Base-by-base conservation (phyloP, 2,329 filamentous ascomycete genomes). In the Seiridium cupressi region DNA sequence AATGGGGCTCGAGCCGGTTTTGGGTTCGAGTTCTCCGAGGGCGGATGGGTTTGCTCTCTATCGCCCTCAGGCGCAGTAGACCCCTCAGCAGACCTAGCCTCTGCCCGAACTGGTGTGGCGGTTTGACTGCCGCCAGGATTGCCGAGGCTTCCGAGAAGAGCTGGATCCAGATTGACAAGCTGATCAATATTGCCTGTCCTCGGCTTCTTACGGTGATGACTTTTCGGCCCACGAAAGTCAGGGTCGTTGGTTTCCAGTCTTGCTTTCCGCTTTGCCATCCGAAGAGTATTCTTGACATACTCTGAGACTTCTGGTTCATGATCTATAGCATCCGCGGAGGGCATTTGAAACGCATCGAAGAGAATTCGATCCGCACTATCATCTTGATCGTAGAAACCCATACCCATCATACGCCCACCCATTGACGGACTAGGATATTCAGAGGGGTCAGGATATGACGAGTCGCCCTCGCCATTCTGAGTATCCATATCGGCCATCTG, bases 311-410 rank as follows among this genome's bases (percentile, higher is more conserved):
- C 77, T 2, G 78, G 74, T 55, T 83, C 77, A 7, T 73, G 68
- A 40, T 71, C 67, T 57, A 84, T 66, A 9, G 72, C 70, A 3
- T 82, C 80, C 3, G 76, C 74, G 10, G 79, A 73, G 4, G 84
- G 84, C 35, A 77, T 76, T 64, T 86, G 80, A 66, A 85, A 87
- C 7, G 81, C 80, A 63, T 87, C 82, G 60, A 87, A 87, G 3
- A 87, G 69, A 68, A 87, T 87, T 66, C 77, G 83, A 68, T 86
- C 83, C 1, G 81, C 78, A 31, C 78, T 79, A 64, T 85, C 81
- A 61, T 84, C 82, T 65, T 85, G 83, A 60, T 86, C 80, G 67
- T 86, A 87, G 69, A 86, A 87, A 8, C 83, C 84, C 76, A 85
- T 82, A 13, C 84, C 84, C 63, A 86, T 75, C 70, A 79, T 82